phyloP scores from a whole-genome alignment of 176 grass and related monocot genomes.

The Chrysopogon serrulatus region DNA sequence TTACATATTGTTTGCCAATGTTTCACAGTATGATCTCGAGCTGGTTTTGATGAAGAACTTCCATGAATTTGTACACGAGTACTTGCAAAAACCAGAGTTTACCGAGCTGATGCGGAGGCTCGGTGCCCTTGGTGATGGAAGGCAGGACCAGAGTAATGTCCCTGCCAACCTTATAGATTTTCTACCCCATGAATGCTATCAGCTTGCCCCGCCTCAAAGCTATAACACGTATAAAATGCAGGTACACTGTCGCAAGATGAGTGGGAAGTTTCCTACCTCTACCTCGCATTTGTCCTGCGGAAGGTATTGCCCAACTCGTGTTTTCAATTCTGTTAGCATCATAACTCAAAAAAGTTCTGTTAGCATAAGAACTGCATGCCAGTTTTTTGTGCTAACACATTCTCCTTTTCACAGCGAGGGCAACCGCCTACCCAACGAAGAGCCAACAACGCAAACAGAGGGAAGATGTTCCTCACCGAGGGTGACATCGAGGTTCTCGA shows the following conservation, averaged over 20 bases:
- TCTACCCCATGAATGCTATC: neutral
- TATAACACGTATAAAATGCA: slow-evolving; percentile 10
- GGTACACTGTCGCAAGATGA: slow-evolving; percentile 85
- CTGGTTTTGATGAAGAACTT: slow-evolving; percentile 89
- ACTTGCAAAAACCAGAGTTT: slow-evolving; percentile 80
- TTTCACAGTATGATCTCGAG: slow-evolving; percentile 72
- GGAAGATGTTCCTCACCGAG: slow-evolving; percentile 65
- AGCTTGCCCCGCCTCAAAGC: neutral
- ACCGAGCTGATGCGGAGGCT: slow-evolving; percentile 89
- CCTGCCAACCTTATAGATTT: neutral
- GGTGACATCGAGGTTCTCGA: slow-evolving; percentile 62
- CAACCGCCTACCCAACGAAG: slow-evolving; percentile 41
- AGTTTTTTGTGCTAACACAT: slow-evolving; percentile 22
- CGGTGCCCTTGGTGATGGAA: slow-evolving; percentile 87
- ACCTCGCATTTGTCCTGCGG: slow-evolving; percentile 80
- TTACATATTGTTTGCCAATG: slow-evolving; percentile 8
- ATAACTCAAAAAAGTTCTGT: no score
- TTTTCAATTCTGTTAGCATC: neutral
- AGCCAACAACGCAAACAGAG: slow-evolving; percentile 56
- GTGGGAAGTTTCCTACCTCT: slow-evolving; percentile 98
- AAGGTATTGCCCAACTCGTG: slow-evolving; percentile 42
- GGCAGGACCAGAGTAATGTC: slow-evolving; percentile 65
- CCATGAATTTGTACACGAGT: slow-evolving; percentile 90
- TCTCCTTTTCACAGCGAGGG: slow-evolving; percentile 45
- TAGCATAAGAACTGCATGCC: neutral